phyloP scores from a whole-genome alignment of 148 eudicot genomes.

The Rhododendron vialii region DNA sequence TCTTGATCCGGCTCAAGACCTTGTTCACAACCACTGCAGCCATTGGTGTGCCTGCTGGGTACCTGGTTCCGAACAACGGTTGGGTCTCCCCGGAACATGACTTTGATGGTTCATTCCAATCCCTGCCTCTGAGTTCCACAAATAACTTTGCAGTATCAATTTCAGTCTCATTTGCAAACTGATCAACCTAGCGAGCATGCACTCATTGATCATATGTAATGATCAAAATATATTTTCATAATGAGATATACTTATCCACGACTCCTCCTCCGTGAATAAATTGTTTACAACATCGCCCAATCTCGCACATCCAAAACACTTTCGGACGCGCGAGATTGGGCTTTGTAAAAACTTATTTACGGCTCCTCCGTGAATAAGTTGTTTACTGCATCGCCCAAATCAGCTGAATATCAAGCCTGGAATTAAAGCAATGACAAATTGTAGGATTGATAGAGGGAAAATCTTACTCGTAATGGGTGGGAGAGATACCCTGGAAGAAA shows the following conservation, averaged over 20 bases:
- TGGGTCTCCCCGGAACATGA: slow-evolving; percentile 22
- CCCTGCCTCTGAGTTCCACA: slow-evolving; percentile 53
- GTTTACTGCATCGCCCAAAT: too few species aligned
- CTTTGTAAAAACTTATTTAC: too few species aligned
- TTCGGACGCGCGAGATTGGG: too few species aligned
- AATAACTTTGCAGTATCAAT: not conserved
- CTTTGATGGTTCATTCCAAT: slow-evolving; percentile 26
- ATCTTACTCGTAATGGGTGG: slow-evolving; percentile 36
- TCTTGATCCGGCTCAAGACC: slow-evolving; percentile 29
- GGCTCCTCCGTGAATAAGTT: too few species aligned
- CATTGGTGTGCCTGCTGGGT: slow-evolving; percentile 29
- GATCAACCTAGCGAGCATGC: too few species aligned
- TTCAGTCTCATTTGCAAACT: not conserved
- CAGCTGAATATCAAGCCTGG: not conserved
- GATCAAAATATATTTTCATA: too few species aligned
- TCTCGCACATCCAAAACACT: too few species aligned
- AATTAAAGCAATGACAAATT: not conserved
- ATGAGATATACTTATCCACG: too few species aligned
- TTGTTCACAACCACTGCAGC: slow-evolving; percentile 29
- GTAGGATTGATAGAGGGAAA: not conserved
- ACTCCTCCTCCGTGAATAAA: too few species aligned
- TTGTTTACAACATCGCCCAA: too few species aligned
- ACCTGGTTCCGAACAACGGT: slow-evolving; percentile 24
- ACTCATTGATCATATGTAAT: too few species aligned
- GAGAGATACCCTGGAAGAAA: slow-evolving; percentile 41